Evolutionary conservation across 768 basidiomycete genomes (phyloP).

Genomic region (Tricholoma furcatifolium): DNA sequence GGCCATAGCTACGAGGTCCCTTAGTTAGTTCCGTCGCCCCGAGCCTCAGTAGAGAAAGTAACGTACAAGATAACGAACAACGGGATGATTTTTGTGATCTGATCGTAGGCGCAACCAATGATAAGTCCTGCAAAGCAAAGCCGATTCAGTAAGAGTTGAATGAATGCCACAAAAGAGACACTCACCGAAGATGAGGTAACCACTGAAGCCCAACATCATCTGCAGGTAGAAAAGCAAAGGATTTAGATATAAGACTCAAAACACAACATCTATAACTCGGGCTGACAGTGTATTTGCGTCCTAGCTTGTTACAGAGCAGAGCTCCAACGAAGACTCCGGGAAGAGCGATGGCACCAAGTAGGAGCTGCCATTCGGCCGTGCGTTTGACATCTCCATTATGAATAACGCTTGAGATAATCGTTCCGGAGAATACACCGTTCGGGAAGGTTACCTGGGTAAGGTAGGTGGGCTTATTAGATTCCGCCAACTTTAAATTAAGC

Average conservation of each 20-base stretch:
- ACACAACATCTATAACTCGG: neutral
- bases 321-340: slow-evolving; percentile 59
- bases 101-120: slow-evolving; percentile 60
- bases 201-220: slow-evolving; percentile 70
- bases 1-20: slow-evolving; percentile 47
- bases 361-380: slow-evolving; percentile 71
- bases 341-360: slow-evolving; percentile 58
- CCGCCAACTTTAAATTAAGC: neutral
- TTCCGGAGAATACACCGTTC: slow-evolving; percentile 46
- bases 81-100: slow-evolving; percentile 59
- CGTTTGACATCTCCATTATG: slow-evolving; percentile 49
- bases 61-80: slow-evolving; percentile 68
- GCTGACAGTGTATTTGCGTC: slow-evolving; percentile 56
- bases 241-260: neutral
- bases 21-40: neutral
- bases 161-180: neutral
- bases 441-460: slow-evolving; percentile 59
- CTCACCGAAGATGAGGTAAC: slow-evolving; percentile 63
- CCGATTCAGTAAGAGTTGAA: neutral
- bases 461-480: neutral
- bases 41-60: neutral
- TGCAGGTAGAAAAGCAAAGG: slow-evolving; percentile 18
- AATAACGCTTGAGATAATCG: slow-evolving; percentile 66
- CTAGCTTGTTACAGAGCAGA: slow-evolving; percentile 38
- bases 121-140: slow-evolving; percentile 39